These are phyloP conservation scores for Fusarium graminum DNA, from an alignment of 2,329 filamentous ascomycete genomes.

Conservation along the genomic window DNA sequence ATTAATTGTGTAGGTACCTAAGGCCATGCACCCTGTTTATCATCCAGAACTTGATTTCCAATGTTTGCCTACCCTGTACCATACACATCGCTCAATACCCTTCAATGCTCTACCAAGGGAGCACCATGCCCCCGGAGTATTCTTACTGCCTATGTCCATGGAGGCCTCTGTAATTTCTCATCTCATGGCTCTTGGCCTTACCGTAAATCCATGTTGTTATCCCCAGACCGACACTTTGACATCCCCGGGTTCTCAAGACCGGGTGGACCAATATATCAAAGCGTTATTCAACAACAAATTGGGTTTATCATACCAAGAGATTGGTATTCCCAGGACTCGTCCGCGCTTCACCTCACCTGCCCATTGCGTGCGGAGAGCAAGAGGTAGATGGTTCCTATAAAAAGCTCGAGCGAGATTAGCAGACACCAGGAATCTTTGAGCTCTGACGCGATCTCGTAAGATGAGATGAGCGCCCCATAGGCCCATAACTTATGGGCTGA, in stretches of 20 bases:
- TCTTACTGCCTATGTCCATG: background rate
- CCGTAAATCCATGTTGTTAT: background rate
- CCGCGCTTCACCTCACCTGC: background rate
- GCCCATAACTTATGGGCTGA: slow-evolving; percentile 38
- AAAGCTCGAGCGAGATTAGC: slow-evolving; percentile 7
- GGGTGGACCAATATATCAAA: slow-evolving; percentile 1
- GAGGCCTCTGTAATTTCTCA: slow-evolving; percentile 3
- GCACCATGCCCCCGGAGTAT: background rate
- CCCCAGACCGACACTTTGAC: background rate
- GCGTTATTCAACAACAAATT: slow-evolving; percentile 17
- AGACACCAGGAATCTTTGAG: slow-evolving; percentile 6
- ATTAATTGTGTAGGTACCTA: too few species aligned
- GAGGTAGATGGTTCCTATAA: slow-evolving; percentile 3
- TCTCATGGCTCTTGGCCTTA: background rate
- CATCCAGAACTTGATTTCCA: too few species aligned
- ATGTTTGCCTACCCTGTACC: background rate
- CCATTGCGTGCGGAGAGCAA: slow-evolving; percentile 7
- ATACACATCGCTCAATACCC: background rate
- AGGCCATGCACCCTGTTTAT: too few species aligned
- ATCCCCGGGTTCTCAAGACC: background rate
- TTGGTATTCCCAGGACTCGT: slow-evolving; percentile 5
- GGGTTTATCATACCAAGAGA: slow-evolving; percentile 26
- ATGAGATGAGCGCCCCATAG: slow-evolving; percentile 30
- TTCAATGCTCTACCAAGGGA: background rate
- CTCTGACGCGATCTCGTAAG: slow-evolving; percentile 24